Conservation (phyloP, 495 filamentous ascomycete genomes). For the Jackrogersella minutella region DNA sequence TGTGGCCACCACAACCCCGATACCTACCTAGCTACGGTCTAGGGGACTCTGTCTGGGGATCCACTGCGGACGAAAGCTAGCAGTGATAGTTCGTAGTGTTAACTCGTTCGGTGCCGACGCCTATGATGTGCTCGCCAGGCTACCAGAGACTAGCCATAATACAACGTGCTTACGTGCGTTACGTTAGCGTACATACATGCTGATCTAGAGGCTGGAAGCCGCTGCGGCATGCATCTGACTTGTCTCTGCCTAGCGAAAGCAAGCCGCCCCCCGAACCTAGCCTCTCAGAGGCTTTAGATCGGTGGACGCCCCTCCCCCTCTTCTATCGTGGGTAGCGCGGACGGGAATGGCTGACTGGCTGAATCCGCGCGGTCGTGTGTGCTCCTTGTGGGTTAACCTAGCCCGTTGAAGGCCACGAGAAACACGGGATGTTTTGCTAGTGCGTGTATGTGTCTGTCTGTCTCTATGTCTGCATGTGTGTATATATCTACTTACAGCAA, state of each 20-base stretch:
- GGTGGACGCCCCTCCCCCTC: background rate
- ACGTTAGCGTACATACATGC: background rate
- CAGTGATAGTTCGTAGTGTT: background rate
- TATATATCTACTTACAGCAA: background rate
- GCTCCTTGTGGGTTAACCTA: background rate
- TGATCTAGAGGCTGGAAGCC: conserved; percentile 7
- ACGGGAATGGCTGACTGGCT: conserved; percentile 36
- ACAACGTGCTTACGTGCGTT: conserved; percentile 12
- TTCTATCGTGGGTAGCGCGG: conserved; percentile 23
- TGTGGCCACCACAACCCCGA: conserved; percentile 30
- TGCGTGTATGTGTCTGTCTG: conserved; percentile 7
- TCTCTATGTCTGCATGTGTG: background rate
- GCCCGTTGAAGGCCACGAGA: conserved; percentile 23
- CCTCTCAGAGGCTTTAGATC: conserved; percentile 30
- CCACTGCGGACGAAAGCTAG: background rate
- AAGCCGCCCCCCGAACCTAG: conserved; percentile 4
- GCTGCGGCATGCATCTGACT: conserved; percentile 13
- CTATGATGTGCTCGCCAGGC: background rate
- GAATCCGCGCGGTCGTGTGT: background rate
- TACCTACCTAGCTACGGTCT: background rate
- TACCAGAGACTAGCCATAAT: background rate
- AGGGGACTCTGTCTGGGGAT: background rate
- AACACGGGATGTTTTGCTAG: conserved; percentile 12
- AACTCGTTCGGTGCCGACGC: conserved; percentile 26
- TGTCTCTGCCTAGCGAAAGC: conserved; percentile 22